Percentiles rank a stretch among this genome's conserved stretches.
Evolutionary conservation across 2,329 filamentous ascomycete genomes (phyloP).

Genomic region (Trichoderma atrobrunneum): DNA sequence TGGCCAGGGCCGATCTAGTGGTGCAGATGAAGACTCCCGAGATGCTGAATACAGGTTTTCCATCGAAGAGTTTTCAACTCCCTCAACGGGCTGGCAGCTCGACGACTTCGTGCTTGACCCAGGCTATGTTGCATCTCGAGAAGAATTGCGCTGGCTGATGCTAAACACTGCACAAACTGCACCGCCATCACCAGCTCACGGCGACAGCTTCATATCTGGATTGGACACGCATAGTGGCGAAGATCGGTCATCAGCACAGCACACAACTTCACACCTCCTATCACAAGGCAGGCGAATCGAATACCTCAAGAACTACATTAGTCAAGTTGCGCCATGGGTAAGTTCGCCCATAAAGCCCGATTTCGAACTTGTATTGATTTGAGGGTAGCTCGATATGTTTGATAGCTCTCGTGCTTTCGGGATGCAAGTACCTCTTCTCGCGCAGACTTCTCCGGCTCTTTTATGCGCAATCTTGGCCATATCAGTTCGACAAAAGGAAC

Average conservation of each 20-base stretch:
- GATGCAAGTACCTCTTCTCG: background rate
- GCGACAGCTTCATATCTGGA: background rate
- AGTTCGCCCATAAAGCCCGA: background rate
- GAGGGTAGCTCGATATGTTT: constrained; percentile 2
- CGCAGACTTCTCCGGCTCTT: constrained; percentile 2
- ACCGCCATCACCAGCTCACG: background rate
- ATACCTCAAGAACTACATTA: constrained; percentile 5
- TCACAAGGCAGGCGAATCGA: constrained; percentile 2
- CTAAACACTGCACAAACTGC: constrained; percentile 9
- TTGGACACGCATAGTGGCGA: background rate
- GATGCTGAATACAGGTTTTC: background rate
- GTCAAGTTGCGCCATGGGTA: constrained; percentile 9
- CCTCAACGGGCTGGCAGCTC: constrained; percentile 10
- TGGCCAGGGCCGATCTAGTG: background rate
- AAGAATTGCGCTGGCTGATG: constrained; percentile 5
- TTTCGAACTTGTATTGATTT: background rate
- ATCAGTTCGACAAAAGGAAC: background rate
- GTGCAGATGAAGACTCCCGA: background rate
- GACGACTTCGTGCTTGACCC: constrained; percentile 8
- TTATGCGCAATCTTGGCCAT: constrained; percentile 3
- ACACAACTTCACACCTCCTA: background rate
- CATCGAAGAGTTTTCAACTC: constrained; percentile 3
- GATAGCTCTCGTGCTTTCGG: constrained; percentile 8
- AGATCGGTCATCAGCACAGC: background rate
- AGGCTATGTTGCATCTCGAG: constrained; percentile 7